These are phyloP conservation scores for Besnoitia besnoiti DNA, from an alignment of 169 alveolate species.

Conservation along the genomic window DNA sequence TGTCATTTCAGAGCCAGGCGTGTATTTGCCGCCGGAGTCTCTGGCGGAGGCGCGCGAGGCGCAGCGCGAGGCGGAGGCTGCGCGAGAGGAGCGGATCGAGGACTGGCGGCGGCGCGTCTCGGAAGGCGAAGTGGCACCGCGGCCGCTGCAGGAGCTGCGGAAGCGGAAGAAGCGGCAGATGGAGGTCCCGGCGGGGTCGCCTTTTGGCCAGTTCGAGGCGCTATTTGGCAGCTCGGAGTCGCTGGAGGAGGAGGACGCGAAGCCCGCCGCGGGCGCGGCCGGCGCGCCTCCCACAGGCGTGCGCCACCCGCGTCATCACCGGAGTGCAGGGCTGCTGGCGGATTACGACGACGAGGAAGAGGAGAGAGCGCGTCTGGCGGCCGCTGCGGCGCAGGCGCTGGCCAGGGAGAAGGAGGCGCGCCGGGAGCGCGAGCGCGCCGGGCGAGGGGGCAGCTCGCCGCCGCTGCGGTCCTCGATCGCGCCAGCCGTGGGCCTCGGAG, in stretches of 20 bases:
- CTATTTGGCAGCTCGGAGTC: not conserved
- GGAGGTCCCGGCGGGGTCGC: not conserved
- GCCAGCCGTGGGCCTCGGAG: not conserved
- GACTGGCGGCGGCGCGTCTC: not conserved
- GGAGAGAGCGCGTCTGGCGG: not conserved
- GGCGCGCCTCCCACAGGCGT: not conserved
- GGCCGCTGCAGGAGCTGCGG: not conserved
- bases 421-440: not conserved
- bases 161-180: not conserved
- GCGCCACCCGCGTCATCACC: not conserved
- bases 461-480: not conserved
- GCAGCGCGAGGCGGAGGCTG: not conserved
- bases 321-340: not conserved
- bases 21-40: not conserved
- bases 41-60: not conserved
- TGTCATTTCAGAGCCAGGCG: not conserved
- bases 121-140: not conserved
- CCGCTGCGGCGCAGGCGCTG: too few relatives aligned
- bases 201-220: not conserved
- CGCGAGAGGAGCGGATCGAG: not conserved
- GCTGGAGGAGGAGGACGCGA: not conserved
- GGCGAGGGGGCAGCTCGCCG: not conserved
- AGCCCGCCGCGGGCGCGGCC: not conserved
- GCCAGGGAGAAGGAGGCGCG: not conserved
- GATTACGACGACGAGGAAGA: not conserved